Evolutionary conservation across 345 rosid genomes (phyloP).

Genomic region (Firmiana major): DNA sequence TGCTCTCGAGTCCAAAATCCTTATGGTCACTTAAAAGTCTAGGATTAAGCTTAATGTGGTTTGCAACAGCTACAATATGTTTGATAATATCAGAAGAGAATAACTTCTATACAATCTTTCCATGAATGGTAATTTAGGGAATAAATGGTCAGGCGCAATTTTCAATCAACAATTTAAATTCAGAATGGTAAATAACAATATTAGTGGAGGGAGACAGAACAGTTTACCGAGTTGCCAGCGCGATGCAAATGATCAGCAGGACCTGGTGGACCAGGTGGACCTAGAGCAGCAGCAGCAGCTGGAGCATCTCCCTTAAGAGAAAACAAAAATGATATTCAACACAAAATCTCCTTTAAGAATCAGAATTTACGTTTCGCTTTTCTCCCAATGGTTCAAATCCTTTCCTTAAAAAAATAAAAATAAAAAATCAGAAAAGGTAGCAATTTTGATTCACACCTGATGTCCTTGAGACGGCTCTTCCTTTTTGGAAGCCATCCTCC

Average conservation of each 20-base stretch:
- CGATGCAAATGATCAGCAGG: conserved; percentile 35
- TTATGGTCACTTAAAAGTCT: neutral
- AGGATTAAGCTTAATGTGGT: neutral
- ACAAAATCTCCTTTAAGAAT: neutral
- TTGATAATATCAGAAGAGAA: neutral
- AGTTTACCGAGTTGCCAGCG: conserved; percentile 46
- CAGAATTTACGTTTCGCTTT: neutral
- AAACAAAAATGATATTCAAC: neutral
- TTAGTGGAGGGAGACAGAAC: neutral
- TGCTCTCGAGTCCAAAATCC: neutral
- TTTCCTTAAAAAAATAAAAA: neutral
- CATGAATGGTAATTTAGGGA: conserved; percentile 1
- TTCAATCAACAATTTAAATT: neutral
- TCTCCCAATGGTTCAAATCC: neutral
- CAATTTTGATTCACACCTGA: neutral
- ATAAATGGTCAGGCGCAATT: neutral
- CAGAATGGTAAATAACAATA: neutral
- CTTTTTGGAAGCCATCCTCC: neutral
- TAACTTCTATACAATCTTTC: neutral
- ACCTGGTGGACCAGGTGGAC: conserved; percentile 23
- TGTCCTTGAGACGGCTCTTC: conserved; percentile 1
- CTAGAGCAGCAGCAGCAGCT: conserved; percentile 25
- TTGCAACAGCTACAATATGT: neutral
- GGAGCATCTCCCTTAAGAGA: conserved; percentile 40
- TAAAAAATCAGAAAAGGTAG: neutral